Conservation (phyloP, 495 filamentous ascomycete species). For the Lepidopterella palustris region DNA sequence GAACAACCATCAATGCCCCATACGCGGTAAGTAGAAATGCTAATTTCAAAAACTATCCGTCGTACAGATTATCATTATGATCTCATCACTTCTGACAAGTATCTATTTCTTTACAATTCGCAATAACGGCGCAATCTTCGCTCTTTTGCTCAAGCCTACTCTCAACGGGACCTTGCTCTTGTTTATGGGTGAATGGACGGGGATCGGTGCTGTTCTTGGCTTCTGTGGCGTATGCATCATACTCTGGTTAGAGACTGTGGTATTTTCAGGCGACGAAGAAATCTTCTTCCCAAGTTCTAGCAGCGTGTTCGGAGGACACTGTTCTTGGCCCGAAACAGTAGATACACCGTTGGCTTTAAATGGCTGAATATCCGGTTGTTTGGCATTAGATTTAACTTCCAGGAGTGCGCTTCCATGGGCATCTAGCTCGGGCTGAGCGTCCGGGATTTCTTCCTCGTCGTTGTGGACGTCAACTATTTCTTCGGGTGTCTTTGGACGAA, state of each 20-base stretch:
- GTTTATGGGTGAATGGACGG: constrained; percentile 42
- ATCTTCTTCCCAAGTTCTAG: not conserved
- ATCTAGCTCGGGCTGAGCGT: not conserved
- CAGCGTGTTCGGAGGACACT: not conserved
- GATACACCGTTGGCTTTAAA: not conserved
- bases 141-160: constrained; percentile 61
- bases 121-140: constrained; percentile 42
- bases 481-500: not conserved
- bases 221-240: constrained; percentile 9
- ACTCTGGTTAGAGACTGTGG: not conserved
- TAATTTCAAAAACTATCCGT: no score
- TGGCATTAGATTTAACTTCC: not conserved
- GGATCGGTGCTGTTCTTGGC: constrained; percentile 1
- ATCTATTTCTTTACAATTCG: not conserved
- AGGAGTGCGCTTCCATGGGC: not conserved
- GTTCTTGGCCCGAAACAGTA: not conserved
- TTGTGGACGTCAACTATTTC: not conserved
- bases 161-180: constrained; percentile 54
- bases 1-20: no score
- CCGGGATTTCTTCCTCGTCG: not conserved
- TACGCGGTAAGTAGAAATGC: no score
- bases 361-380: no score
- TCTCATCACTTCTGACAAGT: no score
- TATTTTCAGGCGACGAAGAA: not conserved
- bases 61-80: no score